Evolutionary conservation across 139 green algal species (phyloP).

Genomic region (Chara braunii): DNA sequence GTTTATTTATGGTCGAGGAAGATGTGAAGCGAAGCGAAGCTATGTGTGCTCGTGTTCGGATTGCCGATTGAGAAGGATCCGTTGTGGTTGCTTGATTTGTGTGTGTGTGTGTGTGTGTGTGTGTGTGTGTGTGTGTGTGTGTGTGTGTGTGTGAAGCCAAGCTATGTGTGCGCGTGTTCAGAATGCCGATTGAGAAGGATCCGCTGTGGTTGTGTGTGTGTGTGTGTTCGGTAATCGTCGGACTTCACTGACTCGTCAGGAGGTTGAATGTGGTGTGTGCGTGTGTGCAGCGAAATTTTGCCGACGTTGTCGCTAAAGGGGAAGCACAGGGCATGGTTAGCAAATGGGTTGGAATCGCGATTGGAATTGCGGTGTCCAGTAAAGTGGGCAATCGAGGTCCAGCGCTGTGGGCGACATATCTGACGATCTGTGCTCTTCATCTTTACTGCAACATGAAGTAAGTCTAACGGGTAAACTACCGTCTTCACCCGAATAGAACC

Average conservation of each 20-base stretch:
- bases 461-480: no score
- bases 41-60: no score
- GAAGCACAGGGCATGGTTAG: constrained; percentile 39
- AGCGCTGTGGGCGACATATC: constrained; percentile 3
- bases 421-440: neutral
- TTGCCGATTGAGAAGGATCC: neutral
- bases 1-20: no score
- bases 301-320: constrained; percentile 25
- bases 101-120: neutral
- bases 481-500: no score
- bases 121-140: constrained; percentile 4
- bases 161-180: no score
- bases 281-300: no score
- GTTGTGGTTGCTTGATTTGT: neutral
- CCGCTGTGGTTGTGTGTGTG: neutral
- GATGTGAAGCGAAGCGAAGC: no score
- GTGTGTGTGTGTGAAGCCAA: constrained; percentile 18
- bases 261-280: no score
- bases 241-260: no score
- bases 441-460: constrained; percentile 27
- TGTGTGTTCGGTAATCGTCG: no score
- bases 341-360: constrained; percentile 30
- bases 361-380: constrained; percentile 14
- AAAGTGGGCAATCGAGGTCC: constrained; percentile 7
- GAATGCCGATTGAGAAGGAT: no score